Conservation (phyloP, 176 grass and related monocot species). For the Musa beccarii region DNA sequence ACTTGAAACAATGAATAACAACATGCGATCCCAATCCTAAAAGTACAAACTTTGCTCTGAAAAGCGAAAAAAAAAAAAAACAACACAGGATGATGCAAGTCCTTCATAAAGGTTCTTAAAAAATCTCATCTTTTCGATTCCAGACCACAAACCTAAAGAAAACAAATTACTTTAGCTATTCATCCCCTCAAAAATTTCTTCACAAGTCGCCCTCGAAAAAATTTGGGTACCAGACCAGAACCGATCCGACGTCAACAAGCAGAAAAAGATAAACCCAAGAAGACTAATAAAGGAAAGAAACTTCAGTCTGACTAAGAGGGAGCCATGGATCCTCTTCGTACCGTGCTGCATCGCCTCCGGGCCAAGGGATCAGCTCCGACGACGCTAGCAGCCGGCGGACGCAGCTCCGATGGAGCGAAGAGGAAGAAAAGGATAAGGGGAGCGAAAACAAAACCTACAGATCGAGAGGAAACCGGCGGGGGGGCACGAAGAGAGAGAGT, state of each 20-base stretch:
- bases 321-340: not conserved
- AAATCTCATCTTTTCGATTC: not conserved
- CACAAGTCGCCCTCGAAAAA: not conserved
- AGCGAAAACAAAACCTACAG: not conserved
- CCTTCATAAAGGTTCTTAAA: not conserved
- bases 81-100: no score
- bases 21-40: not conserved
- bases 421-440: no score
- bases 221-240: not conserved
- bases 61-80: not conserved
- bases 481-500: not conserved
- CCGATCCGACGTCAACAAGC: not conserved
- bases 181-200: not conserved
- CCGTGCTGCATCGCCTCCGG: slow-evolving; percentile 7
- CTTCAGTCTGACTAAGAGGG: not conserved
- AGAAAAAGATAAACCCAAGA: not conserved
- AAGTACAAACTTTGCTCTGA: not conserved
- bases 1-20: not conserved
- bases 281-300: not conserved
- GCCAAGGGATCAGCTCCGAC: not conserved
- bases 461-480: not conserved
- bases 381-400: not conserved
- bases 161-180: not conserved
- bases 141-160: not conserved
- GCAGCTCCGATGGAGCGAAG: not conserved